These are phyloP conservation scores for Breviolum minutum DNA, from an alignment of 73 alveolate species.

Conservation along the genomic window DNA sequence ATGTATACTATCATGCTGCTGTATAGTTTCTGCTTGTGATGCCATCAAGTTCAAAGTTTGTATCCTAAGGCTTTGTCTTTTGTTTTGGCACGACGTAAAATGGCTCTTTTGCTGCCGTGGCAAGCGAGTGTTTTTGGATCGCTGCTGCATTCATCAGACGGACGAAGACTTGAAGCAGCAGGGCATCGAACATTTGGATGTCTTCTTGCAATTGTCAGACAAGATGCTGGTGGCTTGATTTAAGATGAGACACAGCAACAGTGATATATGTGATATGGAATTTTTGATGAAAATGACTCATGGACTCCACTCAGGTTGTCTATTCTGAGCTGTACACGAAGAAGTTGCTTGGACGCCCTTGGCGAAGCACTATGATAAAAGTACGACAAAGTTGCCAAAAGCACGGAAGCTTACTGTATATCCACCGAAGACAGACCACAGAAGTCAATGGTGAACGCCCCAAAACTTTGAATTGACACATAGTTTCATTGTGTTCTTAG, in stretches of 20 bases:
- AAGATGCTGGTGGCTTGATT: constrained; percentile 27
- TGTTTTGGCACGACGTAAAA: constrained; percentile 80
- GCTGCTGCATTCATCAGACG: constrained; percentile 90
- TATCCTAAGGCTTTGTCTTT: constrained; percentile 16
- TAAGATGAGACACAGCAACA: too few species aligned
- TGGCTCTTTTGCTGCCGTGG: constrained; percentile 58
- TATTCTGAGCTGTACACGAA: constrained; percentile 90
- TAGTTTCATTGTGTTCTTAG: not conserved
- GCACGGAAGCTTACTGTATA: too few species aligned
- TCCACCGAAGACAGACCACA: too few species aligned
- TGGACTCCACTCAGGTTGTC: constrained; percentile 19
- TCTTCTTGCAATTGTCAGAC: constrained; percentile 68
- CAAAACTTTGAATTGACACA: not conserved
- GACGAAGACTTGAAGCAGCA: constrained; percentile 90
- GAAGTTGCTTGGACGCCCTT: constrained; percentile 7
- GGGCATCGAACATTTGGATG: constrained; percentile 67
- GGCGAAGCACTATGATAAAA: too few species aligned
- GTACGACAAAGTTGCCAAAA: not conserved
- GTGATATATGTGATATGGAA: too few species aligned
- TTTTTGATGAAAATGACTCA: not conserved
- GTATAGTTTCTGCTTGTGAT: too few species aligned
- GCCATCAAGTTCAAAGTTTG: not conserved
- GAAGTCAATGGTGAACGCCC: too few species aligned
- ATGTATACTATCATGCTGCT: too few species aligned
- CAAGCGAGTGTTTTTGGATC: constrained; percentile 89